These are phyloP conservation scores for Exophiala sideris DNA, from an alignment of 2,329 filamentous ascomycete species.

Conservation along the genomic window DNA sequence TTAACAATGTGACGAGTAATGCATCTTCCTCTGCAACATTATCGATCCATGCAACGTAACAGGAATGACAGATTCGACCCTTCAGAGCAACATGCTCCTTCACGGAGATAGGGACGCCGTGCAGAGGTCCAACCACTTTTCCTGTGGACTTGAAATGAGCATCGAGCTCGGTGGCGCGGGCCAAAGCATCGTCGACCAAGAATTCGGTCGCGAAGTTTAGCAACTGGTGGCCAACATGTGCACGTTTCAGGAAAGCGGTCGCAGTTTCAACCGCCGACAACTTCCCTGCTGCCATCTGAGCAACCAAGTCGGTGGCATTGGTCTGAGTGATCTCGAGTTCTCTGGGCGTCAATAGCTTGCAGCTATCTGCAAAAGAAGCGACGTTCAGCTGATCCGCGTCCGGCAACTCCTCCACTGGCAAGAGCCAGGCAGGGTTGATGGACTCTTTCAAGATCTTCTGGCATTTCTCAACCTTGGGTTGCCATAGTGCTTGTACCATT, in stretches of 20 bases:
- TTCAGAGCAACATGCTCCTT: constrained; percentile 32
- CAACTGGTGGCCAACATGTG: constrained; percentile 27
- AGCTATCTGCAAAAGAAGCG: constrained; percentile 28
- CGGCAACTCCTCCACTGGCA: constrained; percentile 31
- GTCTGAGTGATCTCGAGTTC: constrained; percentile 49
- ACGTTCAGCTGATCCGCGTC: constrained; percentile 32
- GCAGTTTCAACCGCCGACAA: constrained; percentile 23
- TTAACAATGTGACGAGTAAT: constrained; percentile 35
- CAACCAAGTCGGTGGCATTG: constrained; percentile 43
- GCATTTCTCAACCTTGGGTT: constrained; percentile 34
- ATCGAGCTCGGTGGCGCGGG: constrained; percentile 29
- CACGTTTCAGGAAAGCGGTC: constrained; percentile 27
- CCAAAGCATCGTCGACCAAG: constrained; percentile 29
- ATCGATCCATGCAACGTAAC: constrained; percentile 36
- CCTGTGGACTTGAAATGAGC: constrained; percentile 26
- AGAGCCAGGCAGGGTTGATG: constrained; percentile 36
- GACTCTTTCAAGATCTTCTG: constrained; percentile 35
- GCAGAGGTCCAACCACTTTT: constrained; percentile 29
- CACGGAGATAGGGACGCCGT: constrained; percentile 32
- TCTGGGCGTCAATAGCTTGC: constrained; percentile 37
- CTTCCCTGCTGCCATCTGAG: constrained; percentile 32
- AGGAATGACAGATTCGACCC: constrained; percentile 26
- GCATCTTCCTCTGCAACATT: constrained; percentile 30
- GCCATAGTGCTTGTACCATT: constrained; percentile 29
- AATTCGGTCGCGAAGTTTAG: constrained; percentile 36